phyloP scores from a whole-genome alignment of 176 grass and related monocot species.

The Carex pumila region DNA sequence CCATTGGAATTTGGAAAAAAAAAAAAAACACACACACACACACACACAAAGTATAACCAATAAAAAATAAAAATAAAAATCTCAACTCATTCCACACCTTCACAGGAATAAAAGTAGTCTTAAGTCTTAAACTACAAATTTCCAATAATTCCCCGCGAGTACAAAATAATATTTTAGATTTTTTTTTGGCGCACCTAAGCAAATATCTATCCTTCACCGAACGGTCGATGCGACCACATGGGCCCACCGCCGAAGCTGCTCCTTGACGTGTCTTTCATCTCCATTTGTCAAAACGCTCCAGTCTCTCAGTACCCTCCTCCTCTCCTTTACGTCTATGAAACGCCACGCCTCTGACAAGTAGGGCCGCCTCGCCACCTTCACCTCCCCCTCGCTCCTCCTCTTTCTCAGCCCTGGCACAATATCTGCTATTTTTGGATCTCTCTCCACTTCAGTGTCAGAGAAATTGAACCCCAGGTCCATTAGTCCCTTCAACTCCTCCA shows the following conservation, averaged over 20 bases:
- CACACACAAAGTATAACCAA: background rate
- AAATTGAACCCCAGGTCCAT: conserved; percentile 85
- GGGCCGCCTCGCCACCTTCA: conserved; percentile 25
- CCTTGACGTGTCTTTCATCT: conserved; percentile 47
- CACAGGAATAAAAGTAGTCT: background rate
- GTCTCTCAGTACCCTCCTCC: conserved; percentile 33
- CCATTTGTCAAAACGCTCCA: conserved; percentile 40
- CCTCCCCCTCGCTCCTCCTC: conserved; percentile 1
- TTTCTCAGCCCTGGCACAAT: conserved; percentile 63
- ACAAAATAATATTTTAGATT: background rate
- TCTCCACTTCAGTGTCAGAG: conserved; percentile 58
- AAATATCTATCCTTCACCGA: conserved; percentile 20
- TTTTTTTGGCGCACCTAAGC: background rate
- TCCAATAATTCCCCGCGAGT: background rate
- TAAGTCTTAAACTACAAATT: background rate
- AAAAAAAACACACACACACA: no score
- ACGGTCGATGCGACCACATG: conserved; percentile 67
- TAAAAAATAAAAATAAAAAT: background rate
- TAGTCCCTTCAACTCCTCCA: conserved; percentile 84
- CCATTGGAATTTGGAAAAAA: background rate
- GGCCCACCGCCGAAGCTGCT: conserved; percentile 71
- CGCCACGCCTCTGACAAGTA: conserved; percentile 84
- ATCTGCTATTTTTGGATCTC: conserved; percentile 37
- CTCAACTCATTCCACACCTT: background rate
- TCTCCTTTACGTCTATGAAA: conserved; percentile 31